These are phyloP conservation scores for Podaxis pistillaris DNA, from an alignment of 768 basidiomycete species.

Conservation along the genomic window DNA sequence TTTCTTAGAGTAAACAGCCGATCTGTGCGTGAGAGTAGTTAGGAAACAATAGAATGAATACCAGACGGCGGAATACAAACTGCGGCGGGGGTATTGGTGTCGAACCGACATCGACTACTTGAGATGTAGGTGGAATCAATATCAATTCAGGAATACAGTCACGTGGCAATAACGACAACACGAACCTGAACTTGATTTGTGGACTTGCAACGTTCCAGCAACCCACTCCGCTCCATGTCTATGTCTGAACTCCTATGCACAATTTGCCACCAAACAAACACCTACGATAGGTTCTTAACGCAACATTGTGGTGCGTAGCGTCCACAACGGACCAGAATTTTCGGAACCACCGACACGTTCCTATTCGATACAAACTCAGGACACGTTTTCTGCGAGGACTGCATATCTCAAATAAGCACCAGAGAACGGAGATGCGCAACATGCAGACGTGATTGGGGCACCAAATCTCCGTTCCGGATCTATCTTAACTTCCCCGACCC, in stretches of 20 bases:
- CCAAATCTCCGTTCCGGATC: not conserved
- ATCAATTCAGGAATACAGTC: not conserved
- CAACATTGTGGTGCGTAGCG: constrained; percentile 2
- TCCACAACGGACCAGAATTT: not conserved
- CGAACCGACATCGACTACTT: not conserved
- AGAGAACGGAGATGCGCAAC: not conserved
- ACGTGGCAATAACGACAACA: not conserved
- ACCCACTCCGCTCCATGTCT: not conserved
- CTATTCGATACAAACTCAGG: not conserved
- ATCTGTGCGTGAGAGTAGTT: not conserved
- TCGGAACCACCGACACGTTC: not conserved
- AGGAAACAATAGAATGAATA: too few species aligned
- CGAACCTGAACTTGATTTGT: not conserved
- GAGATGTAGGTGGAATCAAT: not conserved
- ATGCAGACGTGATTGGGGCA: constrained; percentile 7
- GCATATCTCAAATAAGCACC: not conserved
- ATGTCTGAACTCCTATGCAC: constrained; percentile 11
- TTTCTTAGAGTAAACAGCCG: not conserved
- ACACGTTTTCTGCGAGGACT: constrained; percentile 11
- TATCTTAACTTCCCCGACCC: constrained; percentile 6
- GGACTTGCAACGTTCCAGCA: not conserved
- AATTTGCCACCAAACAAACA: not conserved
- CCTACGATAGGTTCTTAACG: constrained; percentile 1
- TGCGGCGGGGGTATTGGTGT: not conserved
- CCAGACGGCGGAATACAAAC: not conserved